phyloP scores from a whole-genome alignment of 768 basidiomycete genomes.

The Lentinula raphanica region DNA sequence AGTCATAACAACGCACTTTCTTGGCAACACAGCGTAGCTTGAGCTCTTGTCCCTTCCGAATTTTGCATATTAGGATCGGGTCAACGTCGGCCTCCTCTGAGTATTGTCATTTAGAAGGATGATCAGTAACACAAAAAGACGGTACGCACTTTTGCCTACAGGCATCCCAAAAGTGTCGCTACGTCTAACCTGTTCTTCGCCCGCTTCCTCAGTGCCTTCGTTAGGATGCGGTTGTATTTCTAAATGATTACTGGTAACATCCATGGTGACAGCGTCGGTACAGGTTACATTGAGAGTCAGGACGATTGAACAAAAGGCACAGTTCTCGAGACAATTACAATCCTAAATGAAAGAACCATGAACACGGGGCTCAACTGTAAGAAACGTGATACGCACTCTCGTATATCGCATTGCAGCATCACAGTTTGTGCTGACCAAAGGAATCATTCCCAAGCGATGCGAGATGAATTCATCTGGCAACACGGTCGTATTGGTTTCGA shows the following conservation, averaged over 20 bases:
- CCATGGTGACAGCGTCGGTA: slow-evolving; percentile 67
- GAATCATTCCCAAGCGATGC: slow-evolving; percentile 92
- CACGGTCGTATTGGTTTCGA: slow-evolving; percentile 86
- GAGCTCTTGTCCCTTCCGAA: slow-evolving; percentile 91
- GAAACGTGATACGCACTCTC: slow-evolving; percentile 40
- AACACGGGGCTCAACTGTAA: neutral
- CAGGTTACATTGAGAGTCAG: slow-evolving; percentile 77
- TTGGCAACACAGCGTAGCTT: slow-evolving; percentile 83
- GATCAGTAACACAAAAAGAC: slow-evolving; percentile 7
- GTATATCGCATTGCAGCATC: slow-evolving; percentile 83
- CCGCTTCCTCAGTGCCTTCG: slow-evolving; percentile 34
- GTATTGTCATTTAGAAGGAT: neutral
- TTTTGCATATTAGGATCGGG: slow-evolving; percentile 85
- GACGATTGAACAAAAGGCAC: slow-evolving; percentile 80
- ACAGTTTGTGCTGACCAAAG: slow-evolving; percentile 81
- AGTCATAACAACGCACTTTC: slow-evolving; percentile 50
- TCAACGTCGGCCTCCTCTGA: slow-evolving; percentile 54
- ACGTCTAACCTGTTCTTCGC: slow-evolving; percentile 73
- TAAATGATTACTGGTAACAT: slow-evolving; percentile 83
- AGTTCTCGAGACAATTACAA: slow-evolving; percentile 82
- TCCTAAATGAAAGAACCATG: slow-evolving; percentile 58
- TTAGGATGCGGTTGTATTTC: slow-evolving; percentile 47
- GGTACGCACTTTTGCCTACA: slow-evolving; percentile 69
- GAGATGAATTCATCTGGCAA: slow-evolving; percentile 97
- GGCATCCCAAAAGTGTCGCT: slow-evolving; percentile 74